Evolutionary conservation across 805 yeast species (phyloP), one percentile per base, ranked within the genome.

Genomic region (Metschnikowia rubicola): DNA sequence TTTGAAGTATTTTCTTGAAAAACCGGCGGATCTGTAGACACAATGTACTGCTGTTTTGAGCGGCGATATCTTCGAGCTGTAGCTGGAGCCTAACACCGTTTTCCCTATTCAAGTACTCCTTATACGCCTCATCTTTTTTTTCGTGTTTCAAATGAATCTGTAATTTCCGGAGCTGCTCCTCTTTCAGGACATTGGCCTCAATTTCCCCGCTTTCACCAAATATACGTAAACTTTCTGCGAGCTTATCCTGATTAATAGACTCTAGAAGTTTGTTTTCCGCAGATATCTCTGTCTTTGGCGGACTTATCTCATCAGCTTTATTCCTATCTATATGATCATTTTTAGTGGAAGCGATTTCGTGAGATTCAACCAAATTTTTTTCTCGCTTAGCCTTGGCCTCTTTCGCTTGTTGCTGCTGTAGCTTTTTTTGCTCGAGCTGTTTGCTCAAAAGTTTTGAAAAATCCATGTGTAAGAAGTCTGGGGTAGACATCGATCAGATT

Each of bases 1-100:
- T 58, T n/a, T 50, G 47, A n/a, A 81, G 47, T 10, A 83, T 44
- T 10, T 62, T 55, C 48, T 73, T 76, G 39, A 81, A 55, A 52
- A 75, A 78, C n/a, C 68, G 71, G 47, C 86, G 63, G 35, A 77
- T 44, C 58, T 80, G 78, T 17, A 64, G 37, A 26, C 37, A 46
- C 17, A 77, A 63, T 49, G 69, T 66, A 13, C 58, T 51, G 32
- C 55, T 46, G 46, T 67, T 56, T 7, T 41, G 47, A 21, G 31
- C 41, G 10, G 60, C 55, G 34, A 77, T 66, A 35, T 74, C 77
- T 7, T 56, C 52, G n/a, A 61, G 61, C 2, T 45, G 50, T 10
- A 62, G 53, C 15, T 40, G 39, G 3, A 40, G 47, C 17, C 49
- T 53, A 6, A 50, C 56, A 10, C 32, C 37, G 37, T 49, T 48